phyloP scores from a whole-genome alignment of 495 filamentous ascomycete species.

The Terfezia claveryi region DNA sequence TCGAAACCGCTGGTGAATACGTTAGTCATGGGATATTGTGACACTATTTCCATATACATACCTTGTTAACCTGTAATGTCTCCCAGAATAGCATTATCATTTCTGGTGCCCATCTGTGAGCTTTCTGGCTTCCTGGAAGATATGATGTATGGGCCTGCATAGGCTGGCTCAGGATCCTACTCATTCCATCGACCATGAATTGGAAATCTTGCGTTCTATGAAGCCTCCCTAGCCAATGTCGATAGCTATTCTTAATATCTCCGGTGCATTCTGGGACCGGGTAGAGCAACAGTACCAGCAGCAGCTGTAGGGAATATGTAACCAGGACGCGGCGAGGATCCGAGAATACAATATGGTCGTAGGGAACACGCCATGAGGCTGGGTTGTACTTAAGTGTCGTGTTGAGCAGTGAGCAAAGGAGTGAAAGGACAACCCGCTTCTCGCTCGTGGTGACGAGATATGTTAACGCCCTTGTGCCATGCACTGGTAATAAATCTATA shows the following conservation, averaged over 20 bases:
- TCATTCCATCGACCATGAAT: constrained; percentile 92
- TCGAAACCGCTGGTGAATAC: constrained; percentile 39
- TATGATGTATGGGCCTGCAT: constrained; percentile 73
- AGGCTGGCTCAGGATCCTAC: constrained; percentile 74
- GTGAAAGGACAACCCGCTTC: constrained; percentile 73
- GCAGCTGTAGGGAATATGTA: constrained; percentile 73
- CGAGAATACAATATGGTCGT: constrained; percentile 82
- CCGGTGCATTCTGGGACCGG: constrained; percentile 55
- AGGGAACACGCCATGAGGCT: constrained; percentile 80
- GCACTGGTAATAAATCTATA: constrained; percentile 50
- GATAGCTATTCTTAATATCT: constrained; percentile 62
- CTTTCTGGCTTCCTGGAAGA: constrained; percentile 64
- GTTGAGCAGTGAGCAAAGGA: constrained; percentile 82
- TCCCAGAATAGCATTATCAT: constrained; percentile 99
- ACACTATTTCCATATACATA: neutral
- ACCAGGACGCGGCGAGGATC: constrained; percentile 83
- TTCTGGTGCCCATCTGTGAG: constrained; percentile 75
- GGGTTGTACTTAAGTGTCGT: constrained; percentile 98
- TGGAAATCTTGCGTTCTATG: constrained; percentile 95
- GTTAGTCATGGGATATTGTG: constrained; percentile 1
- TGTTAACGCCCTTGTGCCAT: constrained; percentile 68
- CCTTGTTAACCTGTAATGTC: constrained; percentile 83
- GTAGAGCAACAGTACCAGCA: constrained; percentile 75
- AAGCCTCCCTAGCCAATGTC: constrained; percentile 74
- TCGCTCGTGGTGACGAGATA: constrained; percentile 74